Percentiles rank a stretch among this genome's conserved stretches.
phyloP scores from a whole-genome alignment of 169 alveolate species.

The Plasmodium knowlesi region DNA sequence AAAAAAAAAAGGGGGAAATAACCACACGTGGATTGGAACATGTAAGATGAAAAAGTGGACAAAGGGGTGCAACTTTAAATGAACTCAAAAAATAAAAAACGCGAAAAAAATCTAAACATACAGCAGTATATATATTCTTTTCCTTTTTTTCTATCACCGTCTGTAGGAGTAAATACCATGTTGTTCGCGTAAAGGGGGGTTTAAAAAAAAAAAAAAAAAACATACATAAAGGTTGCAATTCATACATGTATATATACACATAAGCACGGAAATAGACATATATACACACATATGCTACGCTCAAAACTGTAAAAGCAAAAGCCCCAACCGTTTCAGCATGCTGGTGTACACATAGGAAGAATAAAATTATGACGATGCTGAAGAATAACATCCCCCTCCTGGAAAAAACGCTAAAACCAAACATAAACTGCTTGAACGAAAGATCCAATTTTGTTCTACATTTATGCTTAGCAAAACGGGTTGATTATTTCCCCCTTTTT shows the following conservation, averaged over 20 bases:
- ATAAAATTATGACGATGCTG: not conserved
- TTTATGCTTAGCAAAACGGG: conserved; percentile 14
- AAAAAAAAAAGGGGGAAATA: conserved; percentile 3
- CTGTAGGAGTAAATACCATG: conserved; percentile 4
- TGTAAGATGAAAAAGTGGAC: not conserved
- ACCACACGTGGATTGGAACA: not conserved
- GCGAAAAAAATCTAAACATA: conserved; percentile 11
- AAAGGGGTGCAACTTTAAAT: not conserved
- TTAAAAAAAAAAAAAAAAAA: not conserved
- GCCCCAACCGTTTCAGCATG: not conserved
- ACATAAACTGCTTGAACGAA: not conserved
- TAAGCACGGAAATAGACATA: not conserved
- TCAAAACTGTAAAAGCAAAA: not conserved
- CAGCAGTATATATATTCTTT: not conserved
- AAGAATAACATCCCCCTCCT: not conserved
- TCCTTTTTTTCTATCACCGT: not conserved
- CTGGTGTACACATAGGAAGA: not conserved
- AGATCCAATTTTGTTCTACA: conserved; percentile 24
- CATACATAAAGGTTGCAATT: not conserved
- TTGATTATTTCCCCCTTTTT: not conserved
- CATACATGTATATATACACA: not conserved
- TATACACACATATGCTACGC: not conserved
- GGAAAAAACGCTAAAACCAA: not conserved
- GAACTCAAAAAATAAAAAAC: conserved; percentile 15
- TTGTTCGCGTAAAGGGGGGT: conserved; percentile 2